Evolutionary conservation across 2,329 filamentous ascomycete species (phyloP).

Genomic region (Cyphellophora attinorum): DNA sequence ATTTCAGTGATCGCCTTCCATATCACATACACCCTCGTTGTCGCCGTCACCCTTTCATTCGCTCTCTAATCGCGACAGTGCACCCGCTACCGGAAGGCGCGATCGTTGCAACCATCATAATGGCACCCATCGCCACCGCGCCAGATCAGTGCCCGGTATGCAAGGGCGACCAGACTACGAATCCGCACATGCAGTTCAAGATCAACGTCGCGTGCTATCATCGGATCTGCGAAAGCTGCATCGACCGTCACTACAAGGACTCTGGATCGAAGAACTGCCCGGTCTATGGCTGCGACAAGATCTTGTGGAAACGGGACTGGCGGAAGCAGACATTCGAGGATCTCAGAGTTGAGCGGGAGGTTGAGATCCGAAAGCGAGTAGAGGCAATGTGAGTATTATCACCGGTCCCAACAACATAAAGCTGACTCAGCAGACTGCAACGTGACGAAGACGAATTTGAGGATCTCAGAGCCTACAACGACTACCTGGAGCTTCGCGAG

Average conservation of each 20-base stretch:
- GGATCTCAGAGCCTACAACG: conserved; percentile 71
- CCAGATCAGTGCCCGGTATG: conserved; percentile 67
- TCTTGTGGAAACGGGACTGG: conserved; percentile 58
- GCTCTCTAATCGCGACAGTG: too few species aligned
- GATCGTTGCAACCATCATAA: too few species aligned
- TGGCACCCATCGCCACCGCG: neutral
- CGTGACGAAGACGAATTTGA: conserved; percentile 86
- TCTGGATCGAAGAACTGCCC: conserved; percentile 87
- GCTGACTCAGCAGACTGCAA: conserved; percentile 59
- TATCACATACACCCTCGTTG: too few species aligned
- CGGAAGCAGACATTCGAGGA: conserved; percentile 84
- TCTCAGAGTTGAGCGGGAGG: conserved; percentile 78
- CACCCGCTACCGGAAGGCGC: too few species aligned
- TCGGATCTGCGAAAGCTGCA: conserved; percentile 95
- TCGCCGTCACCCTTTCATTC: too few species aligned
- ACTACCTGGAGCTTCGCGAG: conserved; percentile 91
- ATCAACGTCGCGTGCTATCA: conserved; percentile 99
- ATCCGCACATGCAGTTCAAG: conserved; percentile 85
- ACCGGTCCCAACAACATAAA: conserved; percentile 1
- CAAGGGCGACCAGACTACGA: conserved; percentile 93
- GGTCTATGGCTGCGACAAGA: conserved; percentile 78
- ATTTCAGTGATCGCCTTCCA: too few species aligned
- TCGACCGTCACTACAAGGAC: conserved; percentile 77
- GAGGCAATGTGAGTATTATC: conserved; percentile 40
- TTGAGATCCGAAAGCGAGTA: conserved; percentile 78